Evolutionary conservation across 768 basidiomycete species (phyloP).

Genomic region (Scleroderma bovista): DNA sequence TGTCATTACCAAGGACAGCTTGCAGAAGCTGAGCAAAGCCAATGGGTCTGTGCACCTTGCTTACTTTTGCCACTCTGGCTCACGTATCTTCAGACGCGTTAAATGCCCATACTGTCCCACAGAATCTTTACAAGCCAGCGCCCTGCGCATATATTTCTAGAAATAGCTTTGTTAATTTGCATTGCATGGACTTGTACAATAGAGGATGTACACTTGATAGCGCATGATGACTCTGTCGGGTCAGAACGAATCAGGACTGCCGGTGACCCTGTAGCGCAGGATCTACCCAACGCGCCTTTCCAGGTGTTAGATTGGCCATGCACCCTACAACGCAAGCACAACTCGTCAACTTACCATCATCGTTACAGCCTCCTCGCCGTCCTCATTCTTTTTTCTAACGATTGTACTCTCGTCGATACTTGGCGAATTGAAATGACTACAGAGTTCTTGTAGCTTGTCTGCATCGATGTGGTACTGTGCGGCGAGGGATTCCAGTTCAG

Average conservation of each 20-base stretch:
- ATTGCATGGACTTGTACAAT: conserved; percentile 7
- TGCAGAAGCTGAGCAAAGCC: conserved; percentile 84
- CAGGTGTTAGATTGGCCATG: background rate
- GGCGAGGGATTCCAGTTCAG: conserved; percentile 47
- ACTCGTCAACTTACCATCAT: conserved; percentile 40
- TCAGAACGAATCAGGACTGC: background rate
- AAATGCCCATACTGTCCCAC: conserved; percentile 96
- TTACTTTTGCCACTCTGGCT: background rate
- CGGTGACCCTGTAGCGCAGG: conserved; percentile 6
- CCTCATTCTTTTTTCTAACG: conserved; percentile 39
- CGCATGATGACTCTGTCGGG: background rate
- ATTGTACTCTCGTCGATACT: conserved; percentile 47
- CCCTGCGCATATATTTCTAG: conserved; percentile 65
- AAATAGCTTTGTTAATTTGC: background rate
- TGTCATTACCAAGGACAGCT: conserved; percentile 88
- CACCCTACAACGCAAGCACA: background rate
- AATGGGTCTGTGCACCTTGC: conserved; percentile 55
- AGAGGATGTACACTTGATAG: conserved; percentile 1
- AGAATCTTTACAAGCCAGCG: conserved; percentile 56
- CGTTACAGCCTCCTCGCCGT: conserved; percentile 50
- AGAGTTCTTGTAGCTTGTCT: conserved; percentile 45
- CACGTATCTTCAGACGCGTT: conserved; percentile 54
- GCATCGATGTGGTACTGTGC: conserved; percentile 51
- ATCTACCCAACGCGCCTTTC: conserved; percentile 25
- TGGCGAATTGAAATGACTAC: conserved; percentile 57